Evolutionary conservation across 2,329 filamentous ascomycete species (phyloP), one percentile per base, ranked within the genome.

Genomic region (Drechslera avenae): DNA sequence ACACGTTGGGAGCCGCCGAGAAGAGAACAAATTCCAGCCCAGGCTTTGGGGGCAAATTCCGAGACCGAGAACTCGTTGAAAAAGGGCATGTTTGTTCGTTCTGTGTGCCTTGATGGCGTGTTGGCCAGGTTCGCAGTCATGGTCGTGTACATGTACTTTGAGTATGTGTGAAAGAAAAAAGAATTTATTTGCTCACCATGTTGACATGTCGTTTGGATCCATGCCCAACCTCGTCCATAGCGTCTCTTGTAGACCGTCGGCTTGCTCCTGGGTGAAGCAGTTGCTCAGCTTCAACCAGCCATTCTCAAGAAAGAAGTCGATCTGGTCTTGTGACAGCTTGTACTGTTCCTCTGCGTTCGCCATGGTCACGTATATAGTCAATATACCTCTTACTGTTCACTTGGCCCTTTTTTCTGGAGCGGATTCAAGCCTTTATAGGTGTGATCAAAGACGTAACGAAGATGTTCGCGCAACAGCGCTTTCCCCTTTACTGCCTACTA

Each of bases 221-320:
- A 87, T 86, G 19, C 84, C 86, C 4, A 89, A 78, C 8, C 86
- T 79, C 0, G 81, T 83, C 86, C 86, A 89, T 30, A 88, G 62
- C 14, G 75, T 75, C 9, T 70, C 62, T 3, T 78, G 79, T 56
- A 80, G 78, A 34, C 78, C 73, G 2, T 75, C 74, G 1, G 80
- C 78, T 56, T 79, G 76, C 44, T 76, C 73, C 14, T 64, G 67
- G 0, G 78, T 76, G 63, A 83, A 83, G 72, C 82, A 85, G 21
- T 76, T 66, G 1, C 74, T 72, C 12, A 86, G 66, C 39, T 81
- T 81, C 17, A 86, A 60, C 68, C 78, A 86, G 44, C 83, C 83
- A 63, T 85, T 73, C 34, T 77, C 64, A 30, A 86, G 68, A 64
- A 85, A 86, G 56, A 82, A 79, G 41, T 76, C 68, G 41, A 80